Evolutionary conservation across 2,329 filamentous ascomycete genomes (phyloP).

Genomic region (Alternaria atra): DNA sequence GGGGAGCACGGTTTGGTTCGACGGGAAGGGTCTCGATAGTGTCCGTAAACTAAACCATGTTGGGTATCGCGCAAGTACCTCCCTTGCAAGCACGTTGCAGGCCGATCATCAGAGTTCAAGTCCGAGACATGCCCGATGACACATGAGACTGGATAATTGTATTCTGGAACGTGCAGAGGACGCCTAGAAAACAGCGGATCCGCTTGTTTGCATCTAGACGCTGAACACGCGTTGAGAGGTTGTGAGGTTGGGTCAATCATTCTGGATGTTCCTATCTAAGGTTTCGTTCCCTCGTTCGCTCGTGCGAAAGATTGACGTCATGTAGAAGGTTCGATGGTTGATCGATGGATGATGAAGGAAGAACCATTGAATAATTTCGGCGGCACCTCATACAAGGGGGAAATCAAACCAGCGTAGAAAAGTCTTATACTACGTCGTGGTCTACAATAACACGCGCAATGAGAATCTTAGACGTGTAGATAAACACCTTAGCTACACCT

Average conservation of each 20-base stretch:
- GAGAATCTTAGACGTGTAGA: too few relatives aligned
- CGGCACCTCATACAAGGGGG: too few relatives aligned
- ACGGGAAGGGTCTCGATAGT: neutral
- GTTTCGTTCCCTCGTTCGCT: neutral
- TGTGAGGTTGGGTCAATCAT: neutral
- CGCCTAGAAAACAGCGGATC: neutral
- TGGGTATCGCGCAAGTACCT: neutral
- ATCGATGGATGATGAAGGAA: neutral
- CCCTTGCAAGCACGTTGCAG: neutral
- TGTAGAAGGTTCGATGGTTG: neutral
- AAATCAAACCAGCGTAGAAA: too few relatives aligned
- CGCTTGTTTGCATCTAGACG: neutral
- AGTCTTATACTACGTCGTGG: too few relatives aligned
- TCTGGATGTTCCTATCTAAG: neutral
- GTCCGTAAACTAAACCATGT: neutral
- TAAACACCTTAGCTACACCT: too few relatives aligned
- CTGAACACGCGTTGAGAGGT: neutral
- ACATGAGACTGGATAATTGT: neutral
- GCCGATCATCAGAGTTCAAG: neutral
- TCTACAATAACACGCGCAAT: too few relatives aligned
- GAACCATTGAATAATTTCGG: too few relatives aligned
- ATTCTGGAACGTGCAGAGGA: neutral
- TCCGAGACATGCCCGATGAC: conserved; percentile 3
- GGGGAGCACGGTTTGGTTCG: neutral
- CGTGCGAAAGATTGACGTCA: neutral